Conservation (phyloP, 805 yeast genomes). For the Debaryomyces tyrocola region DNA sequence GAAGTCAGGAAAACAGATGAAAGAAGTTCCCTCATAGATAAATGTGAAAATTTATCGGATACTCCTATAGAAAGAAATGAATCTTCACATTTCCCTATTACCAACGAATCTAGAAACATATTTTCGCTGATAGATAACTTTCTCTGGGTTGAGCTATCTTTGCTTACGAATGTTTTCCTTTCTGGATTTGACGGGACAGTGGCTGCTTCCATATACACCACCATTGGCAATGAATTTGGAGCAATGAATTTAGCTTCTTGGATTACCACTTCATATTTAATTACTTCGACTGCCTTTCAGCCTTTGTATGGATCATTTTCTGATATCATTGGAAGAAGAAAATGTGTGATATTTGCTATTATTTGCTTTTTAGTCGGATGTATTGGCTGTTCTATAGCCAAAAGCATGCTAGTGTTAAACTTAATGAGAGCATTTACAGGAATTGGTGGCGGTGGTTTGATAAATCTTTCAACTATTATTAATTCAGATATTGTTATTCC, state of each 20-base stretch:
- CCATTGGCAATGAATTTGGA: constrained; percentile 43
- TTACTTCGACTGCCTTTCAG: constrained; percentile 42
- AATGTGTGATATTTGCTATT: constrained; percentile 35
- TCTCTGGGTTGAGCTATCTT: constrained; percentile 31
- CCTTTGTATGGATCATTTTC: constrained; percentile 43
- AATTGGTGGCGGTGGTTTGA: constrained; percentile 43
- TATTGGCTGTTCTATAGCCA: constrained; percentile 33
- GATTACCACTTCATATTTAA: constrained; percentile 43
- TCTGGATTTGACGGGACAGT: constrained; percentile 50
- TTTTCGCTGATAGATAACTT: constrained; percentile 20
- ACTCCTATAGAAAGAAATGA: not conserved
- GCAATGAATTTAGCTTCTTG: constrained; percentile 38
- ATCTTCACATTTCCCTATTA: not conserved
- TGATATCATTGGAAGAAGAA: constrained; percentile 37
- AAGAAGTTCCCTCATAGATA: not conserved
- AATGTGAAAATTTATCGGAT: not conserved
- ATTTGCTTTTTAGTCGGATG: constrained; percentile 33
- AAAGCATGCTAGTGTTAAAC: constrained; percentile 25
- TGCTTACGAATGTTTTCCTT: constrained; percentile 40
- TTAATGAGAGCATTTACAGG: constrained; percentile 39
- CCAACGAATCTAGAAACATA: constrained; percentile 33
- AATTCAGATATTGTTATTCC: constrained; percentile 38
- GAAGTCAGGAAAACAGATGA: not conserved
- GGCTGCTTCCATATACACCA: constrained; percentile 48
- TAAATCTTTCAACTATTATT: constrained; percentile 37